Evolutionary conservation across 177 flowering plant species (phyloP).

Genomic region (Vitis hybrid): DNA sequence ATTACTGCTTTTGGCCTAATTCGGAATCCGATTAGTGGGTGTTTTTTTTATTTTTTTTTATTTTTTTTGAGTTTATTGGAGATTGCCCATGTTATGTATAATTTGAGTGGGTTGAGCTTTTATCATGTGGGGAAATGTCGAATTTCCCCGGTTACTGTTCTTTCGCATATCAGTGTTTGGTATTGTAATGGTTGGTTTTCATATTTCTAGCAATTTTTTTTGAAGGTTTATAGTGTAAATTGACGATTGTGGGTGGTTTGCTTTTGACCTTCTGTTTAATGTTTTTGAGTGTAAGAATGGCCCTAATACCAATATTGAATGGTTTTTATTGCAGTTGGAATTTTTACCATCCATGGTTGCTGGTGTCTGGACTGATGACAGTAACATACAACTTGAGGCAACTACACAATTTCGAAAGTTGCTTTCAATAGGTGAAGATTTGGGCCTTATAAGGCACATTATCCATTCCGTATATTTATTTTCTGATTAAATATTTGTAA

Average conservation of each 20-base stretch:
- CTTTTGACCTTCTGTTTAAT: neutral
- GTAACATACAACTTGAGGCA: slow-evolving; percentile 40
- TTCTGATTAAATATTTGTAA: neutral
- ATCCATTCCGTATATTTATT: neutral
- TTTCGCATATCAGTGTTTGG: too few species aligned
- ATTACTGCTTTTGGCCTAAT: too few species aligned
- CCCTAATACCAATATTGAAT: neutral
- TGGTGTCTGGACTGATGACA: slow-evolving; percentile 36
- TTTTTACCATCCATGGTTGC: slow-evolving; percentile 44
- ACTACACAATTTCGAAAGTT: slow-evolving; percentile 49
- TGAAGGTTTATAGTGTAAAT: too few species aligned
- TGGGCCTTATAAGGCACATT: neutral
- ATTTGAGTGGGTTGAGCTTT: too few species aligned
- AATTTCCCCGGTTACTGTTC: too few species aligned
- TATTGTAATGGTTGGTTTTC: too few species aligned
- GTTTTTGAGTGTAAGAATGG: neutral
- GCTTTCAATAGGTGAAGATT: slow-evolving; percentile 43
- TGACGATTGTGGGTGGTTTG: neutral
- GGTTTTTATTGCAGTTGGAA: slow-evolving; percentile 30
- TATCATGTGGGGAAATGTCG: too few species aligned
- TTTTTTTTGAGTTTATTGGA: too few species aligned
- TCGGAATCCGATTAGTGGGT: too few species aligned
- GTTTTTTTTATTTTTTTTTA: too few species aligned
- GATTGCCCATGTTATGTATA: too few species aligned
- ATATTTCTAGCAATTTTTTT: too few species aligned